phyloP scores from a whole-genome alignment of 2,329 filamentous ascomycete genomes.

The Colletotrichum agaves region DNA sequence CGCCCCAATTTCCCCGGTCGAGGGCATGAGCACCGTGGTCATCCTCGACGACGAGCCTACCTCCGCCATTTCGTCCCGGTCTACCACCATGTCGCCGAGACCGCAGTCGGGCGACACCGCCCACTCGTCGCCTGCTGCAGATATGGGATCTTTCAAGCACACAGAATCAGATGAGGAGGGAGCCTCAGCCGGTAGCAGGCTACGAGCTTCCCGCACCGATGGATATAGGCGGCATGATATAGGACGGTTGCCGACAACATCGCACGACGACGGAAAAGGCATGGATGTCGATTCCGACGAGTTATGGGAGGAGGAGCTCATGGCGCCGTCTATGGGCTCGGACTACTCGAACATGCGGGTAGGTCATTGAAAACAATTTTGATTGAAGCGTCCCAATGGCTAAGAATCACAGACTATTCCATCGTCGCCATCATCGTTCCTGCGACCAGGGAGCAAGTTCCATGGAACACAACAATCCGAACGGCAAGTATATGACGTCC shows the following conservation, averaged over 20 bases:
- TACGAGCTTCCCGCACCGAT: constrained; percentile 6
- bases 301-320: constrained; percentile 44
- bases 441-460: constrained; percentile 89
- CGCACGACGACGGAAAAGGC: constrained; percentile 38
- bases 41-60: constrained; percentile 40
- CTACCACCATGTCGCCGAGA: constrained; percentile 56
- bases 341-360: constrained; percentile 52
- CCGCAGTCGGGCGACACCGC: constrained; percentile 49
- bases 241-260: constrained; percentile 10
- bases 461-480: constrained; percentile 93
- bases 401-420: constrained; percentile 70
- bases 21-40: constrained; percentile 35
- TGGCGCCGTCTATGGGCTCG: constrained; percentile 51
- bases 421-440: constrained; percentile 83
- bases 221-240: constrained; percentile 13
- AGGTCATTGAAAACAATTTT: constrained; percentile 36
- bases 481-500: constrained; percentile 91
- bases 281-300: constrained; percentile 41
- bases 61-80: constrained; percentile 48
- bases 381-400: background rate
- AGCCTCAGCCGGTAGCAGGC: constrained; percentile 13
- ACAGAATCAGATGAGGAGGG: constrained; percentile 52
- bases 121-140: constrained; percentile 48
- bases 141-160: constrained; percentile 50
- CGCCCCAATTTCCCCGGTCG: constrained; percentile 25